Conservation (phyloP, 164 flowering plant genomes). For the Warburgia ugandensis region DNA sequence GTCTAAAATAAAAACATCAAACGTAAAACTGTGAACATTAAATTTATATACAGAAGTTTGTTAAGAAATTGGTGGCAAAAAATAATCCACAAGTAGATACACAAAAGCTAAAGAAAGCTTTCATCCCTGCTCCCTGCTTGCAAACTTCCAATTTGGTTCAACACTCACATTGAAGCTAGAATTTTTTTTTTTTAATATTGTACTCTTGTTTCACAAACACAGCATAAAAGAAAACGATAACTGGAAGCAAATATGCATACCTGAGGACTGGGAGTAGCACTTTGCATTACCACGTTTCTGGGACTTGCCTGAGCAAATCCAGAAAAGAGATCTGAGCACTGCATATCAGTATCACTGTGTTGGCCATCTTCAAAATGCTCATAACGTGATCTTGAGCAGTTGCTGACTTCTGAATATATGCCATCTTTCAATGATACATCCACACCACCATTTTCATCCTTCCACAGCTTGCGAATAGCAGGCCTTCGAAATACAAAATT, state of each 20-base stretch:
- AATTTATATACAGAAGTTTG: too few species aligned
- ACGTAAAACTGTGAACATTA: too few species aligned
- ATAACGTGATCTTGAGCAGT: conserved; percentile 9
- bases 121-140: too few species aligned
- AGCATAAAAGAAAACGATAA: neutral
- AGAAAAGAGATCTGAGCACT: conserved; percentile 36
- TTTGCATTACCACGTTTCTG: conserved; percentile 26
- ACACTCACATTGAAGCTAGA: too few species aligned
- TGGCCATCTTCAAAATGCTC: conserved; percentile 21
- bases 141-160: too few species aligned
- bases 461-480: conserved; percentile 69
- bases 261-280: conserved; percentile 64
- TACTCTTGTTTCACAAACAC: neutral
- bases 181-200: neutral
- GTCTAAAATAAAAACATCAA: too few species aligned
- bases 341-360: conserved; percentile 17
- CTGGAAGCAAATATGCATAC: conserved; percentile 18
- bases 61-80: too few species aligned
- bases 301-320: conserved; percentile 46
- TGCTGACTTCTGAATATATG: conserved; percentile 38
- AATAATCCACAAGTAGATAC: too few species aligned
- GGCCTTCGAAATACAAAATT: conserved; percentile 28
- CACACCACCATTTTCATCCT: conserved; percentile 57
- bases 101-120: too few species aligned
- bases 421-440: conserved; percentile 91